Evolutionary conservation across 2,329 filamentous ascomycete genomes (phyloP), one percentile per base, ranked within the genome.

Genomic region (Penicillium sp.): DNA sequence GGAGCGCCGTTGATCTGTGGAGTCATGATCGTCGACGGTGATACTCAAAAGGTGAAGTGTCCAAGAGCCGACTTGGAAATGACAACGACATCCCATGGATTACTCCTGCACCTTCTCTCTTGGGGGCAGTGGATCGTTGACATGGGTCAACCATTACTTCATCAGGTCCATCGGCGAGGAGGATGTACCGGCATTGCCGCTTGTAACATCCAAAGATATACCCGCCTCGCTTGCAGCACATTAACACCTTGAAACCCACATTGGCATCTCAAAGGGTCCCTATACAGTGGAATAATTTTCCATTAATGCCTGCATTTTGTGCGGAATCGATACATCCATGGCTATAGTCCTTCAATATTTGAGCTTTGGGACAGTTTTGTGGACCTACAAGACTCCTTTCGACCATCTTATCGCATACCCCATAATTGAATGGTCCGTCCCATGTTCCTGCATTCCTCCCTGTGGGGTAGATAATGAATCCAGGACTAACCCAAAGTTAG

Each of bases 381-480:
- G 44, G 54, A 56, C 48, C 45, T 21, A 19, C 38, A 17, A 26
- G 17, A 56, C 44, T 56, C 49, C 38, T 23, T 47, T 21, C 29
- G 17, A 26, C n/a, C 54, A 56, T 56, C 54, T 49, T 45, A 45
- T 51, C 56, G n/a, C 56, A 44, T 41, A 41, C 26, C 26, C 26
- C 26, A 26, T 26, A 44, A 54, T 44, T 44, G 7, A 44, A 45
- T 44, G 35, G 26, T 35, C 38, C 21, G 6, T 23, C 45, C 47
- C 38, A 58, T 31, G 31, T 19, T 48, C 23, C 47, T 51, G 56
- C 56, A 23, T 35, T 26, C 15, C 23, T 45, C 13, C 17, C 48
- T 58, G 17, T 49, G 46, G 47, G 45, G 55, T 38, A 44, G 21
- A 8, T 2, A 15, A 23, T 30, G 3, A 49, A 5, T 29, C 21